Evolutionary conservation across 1,284 basidiomycete genomes (phyloP).

Genomic region (Ganoderma resinaceum): DNA sequence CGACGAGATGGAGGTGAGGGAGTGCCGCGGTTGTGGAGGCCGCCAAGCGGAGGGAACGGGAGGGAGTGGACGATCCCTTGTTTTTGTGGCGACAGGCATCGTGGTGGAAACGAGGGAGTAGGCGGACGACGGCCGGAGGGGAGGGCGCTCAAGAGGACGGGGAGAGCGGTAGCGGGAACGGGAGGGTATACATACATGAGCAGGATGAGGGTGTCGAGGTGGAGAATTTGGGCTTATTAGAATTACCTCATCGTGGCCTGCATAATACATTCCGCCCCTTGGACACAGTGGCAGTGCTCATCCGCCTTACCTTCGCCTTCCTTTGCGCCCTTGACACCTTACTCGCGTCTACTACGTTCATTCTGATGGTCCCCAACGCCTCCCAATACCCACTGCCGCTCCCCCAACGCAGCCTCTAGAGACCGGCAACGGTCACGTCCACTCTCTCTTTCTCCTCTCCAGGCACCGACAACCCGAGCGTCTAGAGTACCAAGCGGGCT

Average conservation of each 20-base stretch:
- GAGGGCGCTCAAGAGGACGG: constrained; percentile 4
- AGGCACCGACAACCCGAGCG: not conserved
- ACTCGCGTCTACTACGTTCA: not conserved
- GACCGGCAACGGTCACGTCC: not conserved
- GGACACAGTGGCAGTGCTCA: constrained; percentile 22
- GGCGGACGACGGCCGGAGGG: not conserved
- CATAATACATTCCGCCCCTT: constrained; percentile 8
- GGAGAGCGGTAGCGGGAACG: constrained; percentile 9
- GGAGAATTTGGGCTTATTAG: constrained; percentile 14
- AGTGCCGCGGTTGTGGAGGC: not conserved
- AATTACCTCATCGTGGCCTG: constrained; percentile 4
- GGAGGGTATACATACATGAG: constrained; percentile 1
- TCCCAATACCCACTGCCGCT: not conserved
- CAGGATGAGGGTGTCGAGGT: constrained; percentile 6
- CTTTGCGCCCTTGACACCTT: too few relatives aligned
- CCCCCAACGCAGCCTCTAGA: not conserved
- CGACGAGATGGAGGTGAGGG: not conserved
- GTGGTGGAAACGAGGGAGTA: constrained; percentile 3
- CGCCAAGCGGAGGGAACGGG: constrained; percentile 25
- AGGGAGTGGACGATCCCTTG: constrained; percentile 24
- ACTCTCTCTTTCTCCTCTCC: not conserved
- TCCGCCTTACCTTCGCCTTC: not conserved
- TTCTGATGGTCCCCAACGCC: not conserved
- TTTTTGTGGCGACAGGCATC: constrained; percentile 25
- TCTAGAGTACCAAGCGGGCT: not conserved